phyloP scores from a whole-genome alignment of 1,284 basidiomycete species.

The Phellinidium pouzarii region DNA sequence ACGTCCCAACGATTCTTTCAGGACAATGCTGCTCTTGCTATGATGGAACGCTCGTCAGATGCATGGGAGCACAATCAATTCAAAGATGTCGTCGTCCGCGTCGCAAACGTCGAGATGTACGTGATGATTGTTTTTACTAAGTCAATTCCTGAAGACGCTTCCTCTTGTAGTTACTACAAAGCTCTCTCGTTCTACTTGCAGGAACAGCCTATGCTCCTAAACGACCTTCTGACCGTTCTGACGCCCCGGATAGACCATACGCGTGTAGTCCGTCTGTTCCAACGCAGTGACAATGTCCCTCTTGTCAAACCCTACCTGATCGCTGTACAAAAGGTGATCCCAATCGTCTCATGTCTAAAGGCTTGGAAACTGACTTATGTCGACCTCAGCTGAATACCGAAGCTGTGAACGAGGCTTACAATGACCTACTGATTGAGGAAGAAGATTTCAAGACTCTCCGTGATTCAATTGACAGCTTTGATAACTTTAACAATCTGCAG shows the following conservation, averaged over 20 bases:
- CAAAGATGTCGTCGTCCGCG: slow-evolving; percentile 92
- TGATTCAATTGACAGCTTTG: slow-evolving; percentile 94
- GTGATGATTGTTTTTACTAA: neutral
- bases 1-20: slow-evolving; percentile 27
- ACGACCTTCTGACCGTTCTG: slow-evolving; percentile 88
- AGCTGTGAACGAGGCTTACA: slow-evolving; percentile 97
- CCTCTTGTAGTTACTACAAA: slow-evolving; percentile 70
- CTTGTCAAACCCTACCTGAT: slow-evolving; percentile 95
- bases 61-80: slow-evolving; percentile 99
- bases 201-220: slow-evolving; percentile 89
- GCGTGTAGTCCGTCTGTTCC: slow-evolving; percentile 94
- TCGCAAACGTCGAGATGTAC: slow-evolving; percentile 96
- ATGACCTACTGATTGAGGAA: slow-evolving; percentile 95
- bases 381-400: slow-evolving; percentile 77
- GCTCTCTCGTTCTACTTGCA: slow-evolving; percentile 85
- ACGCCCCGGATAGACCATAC: slow-evolving; percentile 91
- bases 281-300: slow-evolving; percentile 92
- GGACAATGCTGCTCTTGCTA: slow-evolving; percentile 94
- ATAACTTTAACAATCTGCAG: slow-evolving; percentile 92
- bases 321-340: slow-evolving; percentile 83
- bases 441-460: slow-evolving; percentile 97
- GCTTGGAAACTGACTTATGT: slow-evolving; percentile 7
- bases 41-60: slow-evolving; percentile 96
- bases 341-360: neutral
- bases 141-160: slow-evolving; percentile 10